phyloP scores from a whole-genome alignment of 345 rosid genomes.

The Dovyalis caffra region DNA sequence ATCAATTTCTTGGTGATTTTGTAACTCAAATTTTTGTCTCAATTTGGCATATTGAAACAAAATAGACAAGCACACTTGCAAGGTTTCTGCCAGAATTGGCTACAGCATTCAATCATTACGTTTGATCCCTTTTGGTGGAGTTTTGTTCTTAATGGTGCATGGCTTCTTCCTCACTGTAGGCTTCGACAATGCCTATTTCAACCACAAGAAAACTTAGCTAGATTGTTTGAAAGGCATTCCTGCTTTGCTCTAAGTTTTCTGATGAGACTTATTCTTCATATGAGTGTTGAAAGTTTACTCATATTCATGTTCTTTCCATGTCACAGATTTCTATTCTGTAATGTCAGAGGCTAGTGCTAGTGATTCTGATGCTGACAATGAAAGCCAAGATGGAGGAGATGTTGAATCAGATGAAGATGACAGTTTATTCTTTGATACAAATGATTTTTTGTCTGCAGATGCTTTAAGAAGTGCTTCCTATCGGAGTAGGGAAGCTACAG shows the following conservation, averaged over 20 bases:
- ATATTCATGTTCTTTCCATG: slow-evolving; percentile 13
- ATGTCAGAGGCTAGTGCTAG: slow-evolving; percentile 92
- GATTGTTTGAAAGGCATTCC: neutral
- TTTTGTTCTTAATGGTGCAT: neutral
- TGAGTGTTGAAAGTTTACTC: slow-evolving; percentile 1
- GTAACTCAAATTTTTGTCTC: neutral
- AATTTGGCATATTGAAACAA: neutral
- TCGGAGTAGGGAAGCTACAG: slow-evolving; percentile 65
- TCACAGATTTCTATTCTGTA: slow-evolving; percentile 95
- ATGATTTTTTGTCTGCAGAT: slow-evolving; percentile 81
- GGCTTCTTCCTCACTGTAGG: neutral
- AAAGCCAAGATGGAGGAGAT: slow-evolving; percentile 87
- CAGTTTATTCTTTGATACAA: slow-evolving; percentile 72
- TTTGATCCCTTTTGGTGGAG: neutral
- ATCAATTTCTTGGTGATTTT: neutral
- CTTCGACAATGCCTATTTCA: neutral
- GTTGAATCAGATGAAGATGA: slow-evolving; percentile 94
- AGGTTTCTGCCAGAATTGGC: neutral
- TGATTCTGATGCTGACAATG: slow-evolving; percentile 87
- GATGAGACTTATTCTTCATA: neutral
- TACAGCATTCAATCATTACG: neutral
- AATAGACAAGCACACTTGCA: neutral
- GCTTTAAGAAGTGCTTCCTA: slow-evolving; percentile 90
- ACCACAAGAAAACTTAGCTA: neutral
- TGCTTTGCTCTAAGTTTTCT: neutral